phyloP scores from a whole-genome alignment of 495 filamentous ascomycete species.

The Arthonia radiata region DNA sequence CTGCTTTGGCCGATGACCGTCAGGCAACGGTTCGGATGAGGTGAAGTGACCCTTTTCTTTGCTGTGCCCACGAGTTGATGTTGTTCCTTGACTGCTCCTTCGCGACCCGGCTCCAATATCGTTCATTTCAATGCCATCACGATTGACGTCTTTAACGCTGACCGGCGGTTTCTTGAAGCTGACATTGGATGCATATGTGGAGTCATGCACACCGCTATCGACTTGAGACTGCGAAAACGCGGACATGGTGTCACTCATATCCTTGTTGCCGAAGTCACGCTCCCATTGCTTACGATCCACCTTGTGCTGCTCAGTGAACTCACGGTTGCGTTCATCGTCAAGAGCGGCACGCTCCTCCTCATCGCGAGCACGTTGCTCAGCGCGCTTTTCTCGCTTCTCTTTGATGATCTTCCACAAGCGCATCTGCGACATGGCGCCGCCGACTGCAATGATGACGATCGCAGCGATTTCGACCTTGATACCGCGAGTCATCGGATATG shows the following conservation, averaged over 20 bases:
- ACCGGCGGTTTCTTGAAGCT: slow-evolving; percentile 23
- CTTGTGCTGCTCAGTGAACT: slow-evolving; percentile 39
- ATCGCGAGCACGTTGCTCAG: slow-evolving; percentile 27
- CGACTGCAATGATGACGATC: slow-evolving; percentile 43
- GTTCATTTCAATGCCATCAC: slow-evolving; percentile 6
- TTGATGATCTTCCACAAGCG: slow-evolving; percentile 74
- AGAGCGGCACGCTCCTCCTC: slow-evolving; percentile 35
- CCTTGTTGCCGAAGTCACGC: slow-evolving; percentile 39
- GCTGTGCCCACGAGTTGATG: too few species aligned
- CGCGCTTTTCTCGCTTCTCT: slow-evolving; percentile 37
- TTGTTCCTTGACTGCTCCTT: too few species aligned
- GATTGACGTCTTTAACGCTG: slow-evolving; percentile 13
- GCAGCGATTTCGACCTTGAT: slow-evolving; percentile 67
- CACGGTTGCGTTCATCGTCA: slow-evolving; percentile 42
- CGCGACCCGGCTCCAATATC: slow-evolving; percentile 2
- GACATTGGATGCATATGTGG: too few species aligned
- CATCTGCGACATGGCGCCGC: slow-evolving; percentile 65
- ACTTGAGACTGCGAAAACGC: too few species aligned
- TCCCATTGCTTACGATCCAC: slow-evolving; percentile 61
- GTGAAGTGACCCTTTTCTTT: too few species aligned
- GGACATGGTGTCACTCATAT: slow-evolving; percentile 9
- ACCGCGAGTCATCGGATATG: slow-evolving; percentile 68
- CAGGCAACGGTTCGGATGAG: too few species aligned
- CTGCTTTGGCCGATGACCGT: too few species aligned
- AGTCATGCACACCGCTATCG: too few species aligned